phyloP scores from a whole-genome alignment of 805 yeast species.

The Ogataea ganodermae region DNA sequence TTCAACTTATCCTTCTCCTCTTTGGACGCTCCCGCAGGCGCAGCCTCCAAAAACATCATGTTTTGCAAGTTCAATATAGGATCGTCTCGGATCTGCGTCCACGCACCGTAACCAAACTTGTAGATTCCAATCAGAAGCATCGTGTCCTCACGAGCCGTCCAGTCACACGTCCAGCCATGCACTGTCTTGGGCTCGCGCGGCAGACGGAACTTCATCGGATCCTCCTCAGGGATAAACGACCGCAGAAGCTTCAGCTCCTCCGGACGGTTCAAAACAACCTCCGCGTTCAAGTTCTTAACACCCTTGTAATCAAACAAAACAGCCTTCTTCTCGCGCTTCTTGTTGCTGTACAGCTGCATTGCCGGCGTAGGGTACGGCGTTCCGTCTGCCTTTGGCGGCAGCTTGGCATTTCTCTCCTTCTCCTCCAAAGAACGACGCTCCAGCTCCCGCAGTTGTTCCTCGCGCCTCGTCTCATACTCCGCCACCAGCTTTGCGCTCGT shows the following conservation, averaged over 20 bases:
- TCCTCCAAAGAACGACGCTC: slow-evolving; percentile 62
- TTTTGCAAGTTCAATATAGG: slow-evolving; percentile 85
- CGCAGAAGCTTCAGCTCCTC: slow-evolving; percentile 74
- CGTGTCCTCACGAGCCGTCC: slow-evolving; percentile 84
- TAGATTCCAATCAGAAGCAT: slow-evolving; percentile 83
- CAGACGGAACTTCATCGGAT: slow-evolving; percentile 62
- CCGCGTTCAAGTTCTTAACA: slow-evolving; percentile 89
- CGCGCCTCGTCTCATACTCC: slow-evolving; percentile 66
- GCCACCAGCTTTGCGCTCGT: slow-evolving; percentile 61
- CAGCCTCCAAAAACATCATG: slow-evolving; percentile 67
- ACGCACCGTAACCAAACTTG: slow-evolving; percentile 94
- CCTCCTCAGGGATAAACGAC: slow-evolving; percentile 51
- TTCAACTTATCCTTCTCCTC: slow-evolving; percentile 39
- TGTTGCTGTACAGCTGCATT: slow-evolving; percentile 43
- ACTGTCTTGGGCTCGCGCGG: slow-evolving; percentile 73
- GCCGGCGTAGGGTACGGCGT: slow-evolving; percentile 34
- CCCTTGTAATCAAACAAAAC: slow-evolving; percentile 85
- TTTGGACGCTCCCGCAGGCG: slow-evolving; percentile 37
- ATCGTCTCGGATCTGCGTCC: slow-evolving; percentile 94
- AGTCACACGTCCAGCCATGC: slow-evolving; percentile 86
- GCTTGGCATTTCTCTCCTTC: slow-evolving; percentile 40
- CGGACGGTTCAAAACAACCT: slow-evolving; percentile 78
- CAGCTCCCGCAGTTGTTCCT: slow-evolving; percentile 53
- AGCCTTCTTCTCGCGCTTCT: slow-evolving; percentile 85
- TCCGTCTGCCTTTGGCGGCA: slow-evolving; percentile 33